phyloP scores from a whole-genome alignment of 768 basidiomycete species.

The Lactifluus hygrophoroides region DNA sequence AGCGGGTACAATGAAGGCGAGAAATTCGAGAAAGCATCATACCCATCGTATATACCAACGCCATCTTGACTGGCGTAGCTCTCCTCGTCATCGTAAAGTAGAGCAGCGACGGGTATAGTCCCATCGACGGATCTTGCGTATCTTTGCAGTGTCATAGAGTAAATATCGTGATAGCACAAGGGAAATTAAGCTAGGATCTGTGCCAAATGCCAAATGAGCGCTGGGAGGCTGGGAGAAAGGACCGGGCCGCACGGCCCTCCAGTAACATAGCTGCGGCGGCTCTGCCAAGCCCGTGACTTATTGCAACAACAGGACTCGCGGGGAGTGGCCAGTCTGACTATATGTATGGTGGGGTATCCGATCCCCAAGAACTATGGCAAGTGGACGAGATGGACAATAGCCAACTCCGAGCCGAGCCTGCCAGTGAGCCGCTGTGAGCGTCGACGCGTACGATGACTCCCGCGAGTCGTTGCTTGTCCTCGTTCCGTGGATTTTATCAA shows the following conservation, averaged over 20 bases:
- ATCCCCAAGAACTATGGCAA: neutral
- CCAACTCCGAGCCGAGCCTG: too few relatives aligned
- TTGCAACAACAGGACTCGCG: neutral
- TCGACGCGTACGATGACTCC: neutral
- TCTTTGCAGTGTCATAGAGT: conserved; percentile 33
- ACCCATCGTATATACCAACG: conserved; percentile 94
- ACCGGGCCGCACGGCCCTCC: too few relatives aligned
- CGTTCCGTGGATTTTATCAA: neutral
- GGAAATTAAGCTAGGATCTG: neutral
- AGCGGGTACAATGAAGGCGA: too few relatives aligned
- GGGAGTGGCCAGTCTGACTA: neutral
- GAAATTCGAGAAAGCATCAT: conserved; percentile 25
- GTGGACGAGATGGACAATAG: neutral
- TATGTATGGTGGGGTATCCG: neutral
- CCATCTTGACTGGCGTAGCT: conserved; percentile 62
- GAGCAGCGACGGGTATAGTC: conserved; percentile 66
- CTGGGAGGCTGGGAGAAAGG: too few relatives aligned
- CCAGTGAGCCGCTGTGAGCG: too few relatives aligned
- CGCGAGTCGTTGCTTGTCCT: neutral
- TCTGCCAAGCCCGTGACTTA: too few relatives aligned
- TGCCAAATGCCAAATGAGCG: too few relatives aligned
- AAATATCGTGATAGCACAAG: neutral
- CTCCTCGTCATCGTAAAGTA: conserved; percentile 76
- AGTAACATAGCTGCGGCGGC: too few relatives aligned
- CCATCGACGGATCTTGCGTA: conserved; percentile 57